Base-by-base conservation (phyloP, 2,329 filamentous ascomycete species). In the Arthroderma sp. region DNA sequence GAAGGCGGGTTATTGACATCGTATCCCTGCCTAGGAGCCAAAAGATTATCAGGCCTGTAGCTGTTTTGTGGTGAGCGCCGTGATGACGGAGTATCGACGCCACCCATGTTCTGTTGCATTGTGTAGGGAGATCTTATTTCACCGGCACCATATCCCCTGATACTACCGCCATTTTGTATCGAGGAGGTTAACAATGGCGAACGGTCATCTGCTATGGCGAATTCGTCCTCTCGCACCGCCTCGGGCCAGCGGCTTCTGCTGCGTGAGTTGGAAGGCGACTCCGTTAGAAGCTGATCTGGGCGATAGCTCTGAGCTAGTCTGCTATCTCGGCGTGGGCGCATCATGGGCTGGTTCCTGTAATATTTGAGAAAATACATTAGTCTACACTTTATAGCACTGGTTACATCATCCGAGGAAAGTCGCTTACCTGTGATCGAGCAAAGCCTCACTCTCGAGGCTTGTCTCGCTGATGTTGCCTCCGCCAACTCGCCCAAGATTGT, bases 391-490 rank as follows among this genome's bases (percentile, higher is more conserved):
- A 23, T 23, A 31, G 19, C 8, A 19, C 15, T 4, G 25, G 4
- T 11, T 31, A 7, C 4, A 9, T 28, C 25, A 33, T n/a, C 21
- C 2, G 9, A 3, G 41, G 15, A 33, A 17, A 0, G 47, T 6
- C 17, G 37, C 37, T 39, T 73, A 87, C 83, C 89, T 82, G 71
- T 97, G 91, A 71, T 97, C 91, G 17, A 97, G 76, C 63, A 97
- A 75, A 6, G 82, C 85, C 68, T 95, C 86, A 70, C 90, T 96
- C 63, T 96, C 91, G 61, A 97, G 76, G 70, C 91, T 97, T 0
- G 87, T 90, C 65, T 80, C 84, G 73, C 91, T 97, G 61, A 84
- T 68, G 67, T 87, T 88, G 47, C 75, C 72, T 6, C 76, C 66
- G 21, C 66, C 63, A 51, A 66, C 63, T 60, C 72, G 71, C n/a